These are phyloP conservation scores for Candida vartiovaarae DNA, from an alignment of 805 yeast genomes.

Conservation along the genomic window DNA sequence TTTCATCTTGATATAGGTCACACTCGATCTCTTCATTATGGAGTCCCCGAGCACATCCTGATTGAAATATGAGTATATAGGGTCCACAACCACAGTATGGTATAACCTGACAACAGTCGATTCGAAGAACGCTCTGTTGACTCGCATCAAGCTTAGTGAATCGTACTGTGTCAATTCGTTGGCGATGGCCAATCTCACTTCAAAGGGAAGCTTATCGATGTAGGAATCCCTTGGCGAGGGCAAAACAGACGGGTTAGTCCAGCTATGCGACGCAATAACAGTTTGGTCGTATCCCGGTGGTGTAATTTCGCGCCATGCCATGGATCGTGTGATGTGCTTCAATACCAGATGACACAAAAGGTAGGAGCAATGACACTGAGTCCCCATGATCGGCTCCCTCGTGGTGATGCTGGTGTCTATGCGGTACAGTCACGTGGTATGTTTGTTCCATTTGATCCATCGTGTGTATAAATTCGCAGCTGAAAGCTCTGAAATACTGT, in stretches of 20 bases:
- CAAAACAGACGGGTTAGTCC: too few relatives aligned
- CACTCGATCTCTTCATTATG: not conserved
- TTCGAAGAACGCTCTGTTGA: constrained; percentile 25
- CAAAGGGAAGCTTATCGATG: constrained; percentile 32
- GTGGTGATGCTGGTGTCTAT: not conserved
- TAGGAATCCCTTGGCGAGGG: not conserved
- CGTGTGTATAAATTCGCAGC: not conserved
- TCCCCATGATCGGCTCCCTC: not conserved
- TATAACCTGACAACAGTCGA: constrained; percentile 31
- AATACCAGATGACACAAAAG: constrained; percentile 14
- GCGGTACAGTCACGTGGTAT: not conserved
- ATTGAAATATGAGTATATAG: constrained; percentile 32
- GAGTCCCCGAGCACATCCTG: constrained; percentile 26
- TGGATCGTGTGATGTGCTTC: not conserved
- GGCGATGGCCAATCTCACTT: constrained; percentile 28
- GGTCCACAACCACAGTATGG: constrained; percentile 23
- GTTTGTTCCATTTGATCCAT: not conserved
- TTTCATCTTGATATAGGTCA: constrained; percentile 30
- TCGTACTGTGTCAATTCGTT: constrained; percentile 33
- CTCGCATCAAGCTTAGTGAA: constrained; percentile 27
- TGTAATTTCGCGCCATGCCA: not conserved
- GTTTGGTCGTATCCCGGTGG: not conserved
- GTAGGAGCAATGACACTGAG: constrained; percentile 10
- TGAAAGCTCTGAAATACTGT: too few relatives aligned
- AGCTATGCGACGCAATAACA: too few relatives aligned